Evolutionary conservation across 2,329 filamentous ascomycete species (phyloP).

Genomic region (Trichoderma aggressivum): DNA sequence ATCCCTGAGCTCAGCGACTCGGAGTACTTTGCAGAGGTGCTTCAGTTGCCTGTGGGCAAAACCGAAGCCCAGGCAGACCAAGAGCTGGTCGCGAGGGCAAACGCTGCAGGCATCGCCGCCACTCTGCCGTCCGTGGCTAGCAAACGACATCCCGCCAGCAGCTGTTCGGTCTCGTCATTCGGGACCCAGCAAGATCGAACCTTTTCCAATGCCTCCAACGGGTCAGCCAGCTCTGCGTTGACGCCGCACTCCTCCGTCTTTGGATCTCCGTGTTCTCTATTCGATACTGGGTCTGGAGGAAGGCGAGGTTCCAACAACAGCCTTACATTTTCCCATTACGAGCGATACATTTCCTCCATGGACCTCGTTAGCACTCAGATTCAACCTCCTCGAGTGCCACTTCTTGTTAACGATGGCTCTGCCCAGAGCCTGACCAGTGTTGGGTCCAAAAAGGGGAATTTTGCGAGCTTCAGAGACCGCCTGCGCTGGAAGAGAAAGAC

Average conservation of each 20-base stretch:
- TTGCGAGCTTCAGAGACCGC: constrained; percentile 42
- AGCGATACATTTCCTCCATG: constrained; percentile 47
- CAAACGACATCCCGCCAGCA: constrained; percentile 37
- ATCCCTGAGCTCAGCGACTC: constrained; percentile 41
- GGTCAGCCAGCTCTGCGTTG: constrained; percentile 39
- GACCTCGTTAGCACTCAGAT: constrained; percentile 41
- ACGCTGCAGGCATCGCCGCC: constrained; percentile 34
- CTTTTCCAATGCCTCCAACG: constrained; percentile 43
- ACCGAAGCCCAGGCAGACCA: constrained; percentile 41
- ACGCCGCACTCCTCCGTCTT: constrained; percentile 44
- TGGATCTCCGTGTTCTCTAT: constrained; percentile 25
- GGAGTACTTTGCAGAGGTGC: constrained; percentile 40
- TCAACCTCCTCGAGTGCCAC: constrained; percentile 37
- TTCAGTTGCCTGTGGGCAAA: constrained; percentile 32
- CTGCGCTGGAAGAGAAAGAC: constrained; percentile 43
- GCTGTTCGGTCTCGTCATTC: constrained; percentile 43
- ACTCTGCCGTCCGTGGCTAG: constrained; percentile 28
- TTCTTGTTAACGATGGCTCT: constrained; percentile 30
- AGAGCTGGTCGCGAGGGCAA: constrained; percentile 35
- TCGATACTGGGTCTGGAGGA: constrained; percentile 11
- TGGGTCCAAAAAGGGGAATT: constrained; percentile 44
- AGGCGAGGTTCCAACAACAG: constrained; percentile 33
- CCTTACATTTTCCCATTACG: constrained; percentile 50
- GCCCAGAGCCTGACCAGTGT: constrained; percentile 44
- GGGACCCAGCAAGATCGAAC: constrained; percentile 42